Base-by-base conservation (phyloP, 192 early-diverging fungal species). In the Geranomyces michiganensis region DNA sequence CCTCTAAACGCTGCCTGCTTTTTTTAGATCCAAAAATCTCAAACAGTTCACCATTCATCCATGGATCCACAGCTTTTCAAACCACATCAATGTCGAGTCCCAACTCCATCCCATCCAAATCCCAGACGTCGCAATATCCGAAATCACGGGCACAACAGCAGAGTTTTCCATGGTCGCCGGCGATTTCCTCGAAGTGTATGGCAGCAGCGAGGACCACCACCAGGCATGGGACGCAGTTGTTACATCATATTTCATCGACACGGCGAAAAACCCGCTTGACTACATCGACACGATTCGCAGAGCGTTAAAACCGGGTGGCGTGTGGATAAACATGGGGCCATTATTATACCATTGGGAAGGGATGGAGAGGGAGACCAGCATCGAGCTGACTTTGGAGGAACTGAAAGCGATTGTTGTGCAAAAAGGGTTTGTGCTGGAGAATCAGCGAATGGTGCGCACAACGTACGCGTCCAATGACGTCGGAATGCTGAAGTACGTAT, bases 181-280 rank as follows among this genome's bases (percentile, higher is more conserved):
- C 51, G 97, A 99, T 78, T 99, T 99, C 82, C 65, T 91, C 46
- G 96, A 98, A 76, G 88, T 65, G 4, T 73, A 73, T n/a, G 49
- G 43, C 3, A 6, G 13, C 22, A 6, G 13, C 22, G 24, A 15
- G 47, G 65, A 55, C 5, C n/a, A 67, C 17, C 24, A 53, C 12
- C 47, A 47, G n/a, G 65, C 61, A 5, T 99, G 93, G 93, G 94
- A 98, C 75, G 89, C 87, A 13, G 81, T 98, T 3, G 92, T 95
- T 1, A 97, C 94, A 0, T 96, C 95, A 73, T 99, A 95, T 83
- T 99, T 99, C 77, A 91, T 99, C 53, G 97, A 99, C 68, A 98
- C 97, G 0, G 94, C 96, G 13, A 92, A 94, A 72, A 96, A 98
- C 66, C 88, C 94, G 30, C 71, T 96, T 31, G 87, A 91, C 31